These are phyloP conservation scores for Penicillium sp. DNA, from an alignment of 2,329 filamentous ascomycete genomes.

Conservation along the genomic window DNA sequence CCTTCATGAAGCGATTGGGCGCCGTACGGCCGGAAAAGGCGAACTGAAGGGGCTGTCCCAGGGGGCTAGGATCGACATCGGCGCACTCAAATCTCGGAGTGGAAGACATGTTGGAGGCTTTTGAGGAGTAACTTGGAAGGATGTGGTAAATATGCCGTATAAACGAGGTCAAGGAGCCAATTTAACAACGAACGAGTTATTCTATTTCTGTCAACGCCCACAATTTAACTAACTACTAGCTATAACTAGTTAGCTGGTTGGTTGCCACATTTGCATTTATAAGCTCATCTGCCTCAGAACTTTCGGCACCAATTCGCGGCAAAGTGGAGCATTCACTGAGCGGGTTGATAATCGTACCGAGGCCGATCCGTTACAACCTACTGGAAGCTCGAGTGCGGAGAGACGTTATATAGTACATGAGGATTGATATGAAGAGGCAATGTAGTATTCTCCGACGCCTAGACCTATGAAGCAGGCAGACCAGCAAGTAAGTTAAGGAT, in stretches of 20 bases:
- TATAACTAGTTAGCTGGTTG: background rate
- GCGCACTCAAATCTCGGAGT: background rate
- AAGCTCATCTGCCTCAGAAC: too few species aligned
- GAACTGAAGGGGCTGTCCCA: constrained; percentile 37
- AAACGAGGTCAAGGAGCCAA: background rate
- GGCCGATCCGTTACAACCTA: too few species aligned
- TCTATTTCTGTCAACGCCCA: background rate
- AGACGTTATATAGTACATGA: too few species aligned
- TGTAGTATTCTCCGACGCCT: too few species aligned
- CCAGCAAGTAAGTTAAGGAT: too few species aligned
- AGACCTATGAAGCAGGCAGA: too few species aligned
- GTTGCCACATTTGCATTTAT: background rate
- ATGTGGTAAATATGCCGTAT: background rate
- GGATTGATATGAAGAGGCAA: too few species aligned
- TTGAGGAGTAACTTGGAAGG: background rate
- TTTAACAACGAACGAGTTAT: background rate
- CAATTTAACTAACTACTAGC: too few species aligned
- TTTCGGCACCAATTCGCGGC: too few species aligned
- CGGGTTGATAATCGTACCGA: too few species aligned
- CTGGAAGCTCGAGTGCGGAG: too few species aligned
- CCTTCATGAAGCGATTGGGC: constrained; percentile 63
- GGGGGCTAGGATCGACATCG: background rate
- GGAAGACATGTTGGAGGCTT: background rate
- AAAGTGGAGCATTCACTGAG: too few species aligned
- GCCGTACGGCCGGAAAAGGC: constrained; percentile 53